These are phyloP conservation scores for Leishmania gerbilli DNA, from an alignment of 208 protist species.

Conservation along the genomic window DNA sequence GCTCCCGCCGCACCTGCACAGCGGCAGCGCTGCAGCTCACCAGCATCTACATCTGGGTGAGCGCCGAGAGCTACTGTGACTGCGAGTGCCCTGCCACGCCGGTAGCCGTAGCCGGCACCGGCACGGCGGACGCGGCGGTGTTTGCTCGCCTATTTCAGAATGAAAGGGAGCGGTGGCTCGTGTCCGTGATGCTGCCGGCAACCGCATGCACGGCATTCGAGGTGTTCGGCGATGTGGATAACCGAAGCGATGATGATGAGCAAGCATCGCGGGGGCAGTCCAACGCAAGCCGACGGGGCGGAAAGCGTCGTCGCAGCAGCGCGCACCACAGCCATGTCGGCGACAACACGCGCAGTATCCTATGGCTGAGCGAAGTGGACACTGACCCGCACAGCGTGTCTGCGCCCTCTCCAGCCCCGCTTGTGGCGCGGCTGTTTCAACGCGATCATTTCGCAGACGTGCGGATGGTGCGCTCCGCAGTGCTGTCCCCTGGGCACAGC, in stretches of 20 bases:
- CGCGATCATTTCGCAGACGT: constrained; percentile 5
- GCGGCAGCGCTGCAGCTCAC: constrained; percentile 24
- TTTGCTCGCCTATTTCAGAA: constrained; percentile 6
- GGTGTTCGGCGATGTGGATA: too few species aligned
- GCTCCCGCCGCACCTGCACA: not conserved
- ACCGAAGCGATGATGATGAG: not conserved
- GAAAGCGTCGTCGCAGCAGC: constrained; percentile 1
- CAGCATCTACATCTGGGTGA: constrained; percentile 20
- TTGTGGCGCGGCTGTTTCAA: constrained; percentile 21
- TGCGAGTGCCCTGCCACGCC: not conserved
- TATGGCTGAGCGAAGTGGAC: constrained; percentile 7
- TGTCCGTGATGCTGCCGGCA: constrained; percentile 17
- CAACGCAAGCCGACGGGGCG: too few species aligned
- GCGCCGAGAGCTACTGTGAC: not conserved
- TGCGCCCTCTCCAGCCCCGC: not conserved
- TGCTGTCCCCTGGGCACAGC: not conserved
- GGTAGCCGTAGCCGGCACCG: not conserved
- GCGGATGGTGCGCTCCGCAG: not conserved
- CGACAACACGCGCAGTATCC: not conserved
- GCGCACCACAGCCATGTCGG: not conserved
- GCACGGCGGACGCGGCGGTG: not conserved
- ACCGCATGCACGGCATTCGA: not conserved
- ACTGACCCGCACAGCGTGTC: not conserved
- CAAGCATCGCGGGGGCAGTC: not conserved
- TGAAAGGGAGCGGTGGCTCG: constrained; percentile 29